A percentile compares a stretch with the other conserved stretches of the same genome.
phyloP scores from a whole-genome alignment of 805 yeast species.

The Diddensiella caesifluorescens region DNA sequence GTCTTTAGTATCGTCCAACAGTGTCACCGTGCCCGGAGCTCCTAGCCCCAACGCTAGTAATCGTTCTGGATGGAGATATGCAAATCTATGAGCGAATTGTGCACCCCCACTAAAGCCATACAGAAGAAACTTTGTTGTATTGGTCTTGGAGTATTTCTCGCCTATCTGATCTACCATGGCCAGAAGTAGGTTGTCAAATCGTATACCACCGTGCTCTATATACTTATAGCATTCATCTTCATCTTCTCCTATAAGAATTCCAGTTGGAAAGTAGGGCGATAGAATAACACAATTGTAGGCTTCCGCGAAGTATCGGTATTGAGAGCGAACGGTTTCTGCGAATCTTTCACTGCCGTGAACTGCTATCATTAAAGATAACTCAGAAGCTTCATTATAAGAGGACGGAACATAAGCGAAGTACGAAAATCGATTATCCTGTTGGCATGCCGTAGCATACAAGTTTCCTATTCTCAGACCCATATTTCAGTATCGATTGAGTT shows the following conservation, averaged over 20 bases:
- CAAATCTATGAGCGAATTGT: conserved; percentile 13
- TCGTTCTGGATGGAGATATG: conserved; percentile 12
- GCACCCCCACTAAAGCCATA: conserved; percentile 15
- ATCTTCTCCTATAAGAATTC: conserved; percentile 5
- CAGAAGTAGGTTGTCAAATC: conserved; percentile 9
- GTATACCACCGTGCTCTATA: conserved; percentile 6
- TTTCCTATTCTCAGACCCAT: background rate
- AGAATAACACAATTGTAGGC: conserved; percentile 8
- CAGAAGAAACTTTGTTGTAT: conserved; percentile 5
- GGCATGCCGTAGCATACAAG: background rate
- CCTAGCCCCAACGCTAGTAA: conserved; percentile 9
- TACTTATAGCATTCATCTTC: conserved; percentile 11
- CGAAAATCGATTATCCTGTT: conserved; percentile 2
- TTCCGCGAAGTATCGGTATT: conserved; percentile 11
- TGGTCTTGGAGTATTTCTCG: conserved; percentile 3
- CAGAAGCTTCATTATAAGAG: background rate
- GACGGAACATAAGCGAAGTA: conserved; percentile 8
- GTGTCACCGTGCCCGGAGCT: conserved; percentile 14
- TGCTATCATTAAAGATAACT: conserved; percentile 6
- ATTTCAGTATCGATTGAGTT: too few relatives aligned
- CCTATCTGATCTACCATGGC: conserved; percentile 9
- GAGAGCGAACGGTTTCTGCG: conserved; percentile 7
- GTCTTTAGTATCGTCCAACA: background rate
- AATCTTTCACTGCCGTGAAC: conserved; percentile 15
- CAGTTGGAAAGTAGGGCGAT: conserved; percentile 12